These are phyloP conservation scores for Pseudozyma sp. DNA, from an alignment of 1,284 basidiomycete species.

Conservation along the genomic window DNA sequence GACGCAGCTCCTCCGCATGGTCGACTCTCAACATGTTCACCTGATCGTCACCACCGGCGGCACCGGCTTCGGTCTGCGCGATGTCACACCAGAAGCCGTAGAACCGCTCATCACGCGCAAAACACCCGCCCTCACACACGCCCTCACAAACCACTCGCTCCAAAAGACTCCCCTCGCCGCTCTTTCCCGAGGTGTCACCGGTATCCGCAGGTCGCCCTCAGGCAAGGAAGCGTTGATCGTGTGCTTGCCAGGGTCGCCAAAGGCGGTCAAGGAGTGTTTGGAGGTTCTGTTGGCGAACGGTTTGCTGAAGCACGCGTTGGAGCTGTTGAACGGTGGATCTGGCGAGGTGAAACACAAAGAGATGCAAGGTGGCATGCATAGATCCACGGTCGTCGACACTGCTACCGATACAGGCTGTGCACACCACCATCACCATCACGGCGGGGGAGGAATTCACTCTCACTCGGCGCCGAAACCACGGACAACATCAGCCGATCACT, in stretches of 20 bases:
- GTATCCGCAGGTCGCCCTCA: slow-evolving; percentile 70
- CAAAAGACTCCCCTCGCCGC: slow-evolving; percentile 82
- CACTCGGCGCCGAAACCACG: slow-evolving; percentile 44
- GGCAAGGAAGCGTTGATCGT: slow-evolving; percentile 75
- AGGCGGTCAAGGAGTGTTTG: slow-evolving; percentile 83
- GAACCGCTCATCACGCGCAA: slow-evolving; percentile 78
- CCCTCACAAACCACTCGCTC: slow-evolving; percentile 78
- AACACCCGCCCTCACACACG: slow-evolving; percentile 82
- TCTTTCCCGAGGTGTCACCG: slow-evolving; percentile 82
- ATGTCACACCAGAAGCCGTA: slow-evolving; percentile 84
- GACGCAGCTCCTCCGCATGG: slow-evolving; percentile 3
- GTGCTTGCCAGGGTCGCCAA: slow-evolving; percentile 84
- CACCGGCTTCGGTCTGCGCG: slow-evolving; percentile 83
- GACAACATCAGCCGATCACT: slow-evolving; percentile 42
- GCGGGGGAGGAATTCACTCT: slow-evolving; percentile 36
- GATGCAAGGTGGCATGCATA: slow-evolving; percentile 26
- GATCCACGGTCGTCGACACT: slow-evolving; percentile 6
- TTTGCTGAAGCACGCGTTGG: slow-evolving; percentile 78
- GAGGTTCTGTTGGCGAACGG: slow-evolving; percentile 73
- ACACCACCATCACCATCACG: slow-evolving; percentile 49
- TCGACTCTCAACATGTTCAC: slow-evolving; percentile 21
- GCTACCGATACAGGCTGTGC: slow-evolving; percentile 32
- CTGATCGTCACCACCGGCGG: slow-evolving; percentile 80
- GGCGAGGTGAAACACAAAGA: slow-evolving; percentile 75
- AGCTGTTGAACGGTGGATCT: slow-evolving; percentile 79